Percentiles rank a stretch among this genome's conserved stretches.
These are phyloP conservation scores for Talaromyces sp. DNA, from an alignment of 2,329 filamentous ascomycete species.

Conservation along the genomic window DNA sequence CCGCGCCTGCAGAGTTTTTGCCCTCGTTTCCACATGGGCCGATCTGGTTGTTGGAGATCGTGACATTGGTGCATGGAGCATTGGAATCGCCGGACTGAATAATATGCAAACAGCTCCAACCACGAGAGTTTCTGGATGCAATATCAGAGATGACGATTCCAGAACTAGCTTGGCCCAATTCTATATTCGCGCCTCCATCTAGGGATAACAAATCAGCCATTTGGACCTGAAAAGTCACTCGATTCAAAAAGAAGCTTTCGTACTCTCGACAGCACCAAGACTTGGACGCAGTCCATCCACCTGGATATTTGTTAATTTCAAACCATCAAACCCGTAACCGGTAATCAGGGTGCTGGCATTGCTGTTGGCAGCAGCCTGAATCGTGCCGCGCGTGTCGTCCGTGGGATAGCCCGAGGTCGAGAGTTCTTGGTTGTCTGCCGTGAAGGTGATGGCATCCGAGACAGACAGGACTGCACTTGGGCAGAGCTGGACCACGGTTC, in stretches of 20 bases:
- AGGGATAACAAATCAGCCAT: not conserved
- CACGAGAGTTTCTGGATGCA: conserved; percentile 2
- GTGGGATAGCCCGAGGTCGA: conserved; percentile 9
- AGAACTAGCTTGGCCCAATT: conserved; percentile 3
- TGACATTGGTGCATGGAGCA: conserved; percentile 4
- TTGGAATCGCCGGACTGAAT: not conserved
- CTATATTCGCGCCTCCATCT: conserved; percentile 8
- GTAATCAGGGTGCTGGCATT: conserved; percentile 3
- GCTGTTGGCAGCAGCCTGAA: not conserved
- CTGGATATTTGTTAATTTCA: conserved; percentile 7
- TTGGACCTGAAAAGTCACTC: not conserved
- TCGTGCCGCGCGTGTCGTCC: conserved; percentile 3
- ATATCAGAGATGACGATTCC: conserved; percentile 2
- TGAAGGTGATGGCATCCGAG: conserved; percentile 51
- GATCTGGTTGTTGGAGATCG: conserved; percentile 8
- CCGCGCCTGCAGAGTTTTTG: not conserved
- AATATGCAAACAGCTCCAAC: conserved; percentile 8
- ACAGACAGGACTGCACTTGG: conserved; percentile 42
- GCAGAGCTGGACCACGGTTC: conserved; percentile 7
- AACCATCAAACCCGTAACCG: conserved; percentile 1
- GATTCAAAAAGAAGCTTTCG: not conserved
- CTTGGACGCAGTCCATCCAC: conserved; percentile 5
- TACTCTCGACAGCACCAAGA: conserved; percentile 3
- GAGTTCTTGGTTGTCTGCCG: conserved; percentile 5
- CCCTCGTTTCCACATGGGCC: conserved; percentile 8